Conservation (phyloP, 495 filamentous ascomycete genomes). For the Xylaria grammica region DNA sequence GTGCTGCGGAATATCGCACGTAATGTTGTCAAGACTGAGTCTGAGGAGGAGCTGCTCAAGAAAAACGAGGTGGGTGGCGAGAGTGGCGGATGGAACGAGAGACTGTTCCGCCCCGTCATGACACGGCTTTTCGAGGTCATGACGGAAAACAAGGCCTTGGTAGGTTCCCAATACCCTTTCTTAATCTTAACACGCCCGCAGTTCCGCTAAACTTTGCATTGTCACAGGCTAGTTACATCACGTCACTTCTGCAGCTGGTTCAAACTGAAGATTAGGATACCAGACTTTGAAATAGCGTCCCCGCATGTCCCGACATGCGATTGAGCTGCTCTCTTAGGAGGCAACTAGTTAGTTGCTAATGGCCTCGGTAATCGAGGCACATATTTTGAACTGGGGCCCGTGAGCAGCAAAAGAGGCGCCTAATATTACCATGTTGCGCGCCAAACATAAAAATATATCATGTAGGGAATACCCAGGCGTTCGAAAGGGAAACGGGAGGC, state of each 20-base stretch:
- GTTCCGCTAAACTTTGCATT: slow-evolving; percentile 21
- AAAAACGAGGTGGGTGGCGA: slow-evolving; percentile 43
- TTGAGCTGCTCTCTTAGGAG: background rate
- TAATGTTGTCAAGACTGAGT: slow-evolving; percentile 66
- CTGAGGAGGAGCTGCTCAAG: slow-evolving; percentile 59
- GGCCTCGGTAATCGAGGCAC: background rate
- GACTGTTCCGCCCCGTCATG: slow-evolving; percentile 56
- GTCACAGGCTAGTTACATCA: slow-evolving; percentile 33
- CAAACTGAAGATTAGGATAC: slow-evolving; percentile 34
- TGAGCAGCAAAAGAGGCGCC: no score
- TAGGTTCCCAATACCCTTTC: slow-evolving; percentile 33
- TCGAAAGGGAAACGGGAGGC: slow-evolving; percentile 4
- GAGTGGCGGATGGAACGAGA: slow-evolving; percentile 52
- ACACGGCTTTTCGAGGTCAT: slow-evolving; percentile 57
- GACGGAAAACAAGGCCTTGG: slow-evolving; percentile 57
- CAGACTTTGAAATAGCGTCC: background rate
- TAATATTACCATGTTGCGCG: no score
- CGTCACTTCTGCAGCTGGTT: slow-evolving; percentile 37
- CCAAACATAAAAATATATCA: background rate
- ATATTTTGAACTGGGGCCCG: no score
- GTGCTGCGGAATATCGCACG: slow-evolving; percentile 89
- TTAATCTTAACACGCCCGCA: background rate
- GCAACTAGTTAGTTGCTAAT: background rate
- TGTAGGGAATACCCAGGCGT: slow-evolving; percentile 25
- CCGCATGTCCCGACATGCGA: background rate